A percentile compares a stretch with the other conserved stretches of the same genome.
These are phyloP conservation scores for Haplosporangium sp. DNA, from an alignment of 371 early-diverging fungal species.

Conservation along the genomic window DNA sequence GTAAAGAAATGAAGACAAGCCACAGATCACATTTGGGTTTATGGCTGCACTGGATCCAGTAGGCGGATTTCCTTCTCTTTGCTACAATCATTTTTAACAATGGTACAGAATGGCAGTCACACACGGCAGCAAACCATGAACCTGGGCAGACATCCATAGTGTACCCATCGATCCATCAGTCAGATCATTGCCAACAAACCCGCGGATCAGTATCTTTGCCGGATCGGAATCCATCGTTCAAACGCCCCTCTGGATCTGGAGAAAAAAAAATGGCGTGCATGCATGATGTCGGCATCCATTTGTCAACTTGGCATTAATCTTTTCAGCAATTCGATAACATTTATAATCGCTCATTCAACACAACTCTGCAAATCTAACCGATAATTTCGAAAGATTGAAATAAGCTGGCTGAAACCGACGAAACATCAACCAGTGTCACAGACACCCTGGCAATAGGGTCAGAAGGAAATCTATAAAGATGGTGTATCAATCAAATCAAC, in stretches of 20 bases:
- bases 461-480: too few species aligned
- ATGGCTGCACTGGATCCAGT: conserved; percentile 3
- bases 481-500: too few species aligned
- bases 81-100: conserved; percentile 40
- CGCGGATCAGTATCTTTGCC: neutral
- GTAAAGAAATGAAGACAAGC: neutral
- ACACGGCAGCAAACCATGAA: neutral
- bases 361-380: too few species aligned
- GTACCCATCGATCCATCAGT: conserved; percentile 46
- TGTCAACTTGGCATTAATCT: too few species aligned
- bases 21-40: neutral
- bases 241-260: neutral
- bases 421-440: too few species aligned
- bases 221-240: neutral
- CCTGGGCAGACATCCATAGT: neutral
- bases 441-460: too few species aligned
- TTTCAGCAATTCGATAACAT: too few species aligned
- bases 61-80: conserved; percentile 37
- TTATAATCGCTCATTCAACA: too few species aligned
- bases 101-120: conserved; percentile 20
- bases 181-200: neutral
- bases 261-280: too few species aligned
- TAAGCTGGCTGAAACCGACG: too few species aligned
- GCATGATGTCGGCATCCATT: too few species aligned
- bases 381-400: too few species aligned